Evolutionary conservation across 768 basidiomycete species (phyloP).

Genomic region (Kwoniella heveanensis): DNA sequence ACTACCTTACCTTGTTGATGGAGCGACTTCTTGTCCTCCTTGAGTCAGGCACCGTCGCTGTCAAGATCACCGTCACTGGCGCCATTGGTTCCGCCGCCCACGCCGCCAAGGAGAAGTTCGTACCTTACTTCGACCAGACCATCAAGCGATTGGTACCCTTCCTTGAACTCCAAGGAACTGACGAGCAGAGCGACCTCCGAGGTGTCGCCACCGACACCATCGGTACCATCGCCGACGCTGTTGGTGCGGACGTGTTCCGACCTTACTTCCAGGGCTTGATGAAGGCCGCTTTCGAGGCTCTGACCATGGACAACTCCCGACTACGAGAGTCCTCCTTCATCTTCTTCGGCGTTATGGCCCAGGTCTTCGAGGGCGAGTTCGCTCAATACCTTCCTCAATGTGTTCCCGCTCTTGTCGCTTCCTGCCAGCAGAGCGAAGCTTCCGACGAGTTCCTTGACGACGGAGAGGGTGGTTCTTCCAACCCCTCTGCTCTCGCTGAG

Average conservation of each 20-base stretch:
- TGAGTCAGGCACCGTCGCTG: slow-evolving; percentile 77
- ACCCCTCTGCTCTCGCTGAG: slow-evolving; percentile 48
- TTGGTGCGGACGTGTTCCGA: slow-evolving; percentile 88
- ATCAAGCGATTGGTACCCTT: slow-evolving; percentile 87
- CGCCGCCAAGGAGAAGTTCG: slow-evolving; percentile 85
- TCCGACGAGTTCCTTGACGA: slow-evolving; percentile 62
- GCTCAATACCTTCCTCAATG: slow-evolving; percentile 81
- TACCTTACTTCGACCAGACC: slow-evolving; percentile 89
- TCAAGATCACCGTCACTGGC: slow-evolving; percentile 93
- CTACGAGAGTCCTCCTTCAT: slow-evolving; percentile 94
- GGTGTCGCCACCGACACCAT: slow-evolving; percentile 99
- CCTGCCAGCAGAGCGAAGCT: slow-evolving; percentile 79
- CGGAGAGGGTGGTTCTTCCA: slow-evolving; percentile 58
- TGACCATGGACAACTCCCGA: slow-evolving; percentile 76
- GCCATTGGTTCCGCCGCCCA: slow-evolving; percentile 98
- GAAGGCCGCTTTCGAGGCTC: slow-evolving; percentile 88
- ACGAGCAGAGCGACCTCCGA: slow-evolving; percentile 89
- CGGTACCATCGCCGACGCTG: slow-evolving; percentile 95
- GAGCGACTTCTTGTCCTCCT: slow-evolving; percentile 83
- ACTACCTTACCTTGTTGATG: slow-evolving; percentile 93
- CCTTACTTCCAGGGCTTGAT: slow-evolving; percentile 97
- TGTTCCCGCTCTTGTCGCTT: slow-evolving; percentile 78
- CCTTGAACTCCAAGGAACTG: slow-evolving; percentile 76
- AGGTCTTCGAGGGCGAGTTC: slow-evolving; percentile 93
- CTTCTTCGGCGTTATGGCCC: slow-evolving; percentile 98